Evolutionary conservation across 164 flowering plant genomes (phyloP).

Genomic region (Stephania yunnanensis): DNA sequence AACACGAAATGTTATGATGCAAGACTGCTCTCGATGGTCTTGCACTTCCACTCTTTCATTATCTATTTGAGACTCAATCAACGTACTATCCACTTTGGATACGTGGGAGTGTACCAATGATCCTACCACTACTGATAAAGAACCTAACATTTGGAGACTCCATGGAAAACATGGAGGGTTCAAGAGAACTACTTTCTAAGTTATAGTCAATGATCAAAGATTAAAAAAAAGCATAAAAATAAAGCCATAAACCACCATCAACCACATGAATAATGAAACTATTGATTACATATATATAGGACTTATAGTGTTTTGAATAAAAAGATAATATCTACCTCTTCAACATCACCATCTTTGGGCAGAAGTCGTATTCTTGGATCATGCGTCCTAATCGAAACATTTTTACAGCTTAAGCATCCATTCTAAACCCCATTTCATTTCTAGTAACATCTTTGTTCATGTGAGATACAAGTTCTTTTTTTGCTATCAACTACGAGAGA

Average conservation of each 20-base stretch:
- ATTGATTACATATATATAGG: no score
- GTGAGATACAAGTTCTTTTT: conserved; percentile 14
- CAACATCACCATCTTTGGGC: conserved; percentile 37
- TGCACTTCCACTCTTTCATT: neutral
- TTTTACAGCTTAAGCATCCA: conserved; percentile 83
- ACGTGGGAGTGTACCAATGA: neutral
- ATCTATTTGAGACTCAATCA: neutral
- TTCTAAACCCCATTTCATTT: conserved; percentile 72
- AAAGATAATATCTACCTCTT: no score
- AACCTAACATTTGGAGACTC: neutral
- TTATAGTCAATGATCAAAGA: neutral
- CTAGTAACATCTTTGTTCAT: conserved; percentile 34
- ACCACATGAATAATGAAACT: no score
- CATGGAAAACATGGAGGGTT: neutral
- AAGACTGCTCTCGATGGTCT: neutral
- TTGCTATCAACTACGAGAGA: conserved; percentile 26
- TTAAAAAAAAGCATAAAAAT: neutral
- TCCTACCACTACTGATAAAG: no score
- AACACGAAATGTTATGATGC: neutral
- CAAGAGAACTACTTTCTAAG: neutral
- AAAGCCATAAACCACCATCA: neutral
- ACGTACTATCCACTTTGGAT: neutral
- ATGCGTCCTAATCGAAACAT: conserved; percentile 18
- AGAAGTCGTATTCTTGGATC: conserved; percentile 15
- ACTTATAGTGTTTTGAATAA: no score